Evolutionary conservation across 192 early-diverging fungal species (phyloP).

Genomic region (Funneliformis mosseae): DNA sequence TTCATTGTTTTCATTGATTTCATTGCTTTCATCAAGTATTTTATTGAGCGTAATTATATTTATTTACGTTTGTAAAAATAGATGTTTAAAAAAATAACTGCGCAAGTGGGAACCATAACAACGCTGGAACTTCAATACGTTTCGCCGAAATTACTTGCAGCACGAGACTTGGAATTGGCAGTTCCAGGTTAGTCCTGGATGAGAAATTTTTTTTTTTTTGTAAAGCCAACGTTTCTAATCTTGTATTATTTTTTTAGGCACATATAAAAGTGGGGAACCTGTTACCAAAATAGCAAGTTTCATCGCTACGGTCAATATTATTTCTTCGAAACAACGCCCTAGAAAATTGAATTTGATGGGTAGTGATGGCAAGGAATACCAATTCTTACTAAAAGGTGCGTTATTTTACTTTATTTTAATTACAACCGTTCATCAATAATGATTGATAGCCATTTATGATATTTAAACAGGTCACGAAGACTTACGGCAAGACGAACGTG

Average conservation of each 20-base stretch:
- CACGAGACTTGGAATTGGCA: slow-evolving; percentile 82
- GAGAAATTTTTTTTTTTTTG: neutral
- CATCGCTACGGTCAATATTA: slow-evolving; percentile 76
- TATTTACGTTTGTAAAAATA: neutral
- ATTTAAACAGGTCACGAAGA: slow-evolving; percentile 79
- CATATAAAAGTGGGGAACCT: slow-evolving; percentile 83
- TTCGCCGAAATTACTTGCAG: slow-evolving; percentile 84
- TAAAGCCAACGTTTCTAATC: neutral
- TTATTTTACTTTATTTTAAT: neutral
- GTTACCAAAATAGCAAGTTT: slow-evolving; percentile 91
- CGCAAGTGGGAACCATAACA: slow-evolving; percentile 79
- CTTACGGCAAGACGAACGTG: slow-evolving; percentile 96
- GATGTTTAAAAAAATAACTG: slow-evolving; percentile 76
- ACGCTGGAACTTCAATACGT: slow-evolving; percentile 87
- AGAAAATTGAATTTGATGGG: slow-evolving; percentile 82
- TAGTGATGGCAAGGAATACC: slow-evolving; percentile 87
- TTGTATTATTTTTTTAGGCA: slow-evolving; percentile 41
- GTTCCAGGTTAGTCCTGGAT: slow-evolving; percentile 67
- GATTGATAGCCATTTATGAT: neutral
- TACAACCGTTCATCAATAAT: neutral
- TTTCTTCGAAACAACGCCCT: slow-evolving; percentile 92
- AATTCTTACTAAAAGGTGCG: slow-evolving; percentile 83
- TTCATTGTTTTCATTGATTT: neutral
- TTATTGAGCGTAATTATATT: neutral
- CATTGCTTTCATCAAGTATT: neutral